These are phyloP conservation scores for Exophiala bonariae DNA, from an alignment of 2,329 filamentous ascomycete genomes.

Conservation along the genomic window DNA sequence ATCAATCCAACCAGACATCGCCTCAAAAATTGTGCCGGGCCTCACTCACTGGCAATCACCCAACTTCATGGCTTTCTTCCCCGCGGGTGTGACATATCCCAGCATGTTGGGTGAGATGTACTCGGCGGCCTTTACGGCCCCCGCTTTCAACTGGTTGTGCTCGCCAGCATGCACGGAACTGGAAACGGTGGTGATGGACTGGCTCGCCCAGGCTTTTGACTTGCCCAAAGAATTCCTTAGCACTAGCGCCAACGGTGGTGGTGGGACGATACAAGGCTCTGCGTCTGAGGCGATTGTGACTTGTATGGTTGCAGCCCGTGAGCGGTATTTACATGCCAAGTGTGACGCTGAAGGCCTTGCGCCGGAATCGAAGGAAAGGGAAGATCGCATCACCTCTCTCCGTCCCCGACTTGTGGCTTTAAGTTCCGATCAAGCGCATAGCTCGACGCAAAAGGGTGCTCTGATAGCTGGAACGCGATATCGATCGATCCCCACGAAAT, in stretches of 20 bases:
- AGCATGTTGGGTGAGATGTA: slow-evolving; percentile 90
- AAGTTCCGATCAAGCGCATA: slow-evolving; percentile 77
- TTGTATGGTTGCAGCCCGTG: slow-evolving; percentile 81
- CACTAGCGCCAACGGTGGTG: slow-evolving; percentile 64
- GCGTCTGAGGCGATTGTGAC: slow-evolving; percentile 86
- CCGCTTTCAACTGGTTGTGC: slow-evolving; percentile 97
- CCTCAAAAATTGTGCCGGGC: slow-evolving; percentile 83
- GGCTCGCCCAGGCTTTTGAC: slow-evolving; percentile 74
- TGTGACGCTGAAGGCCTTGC: slow-evolving; percentile 51
- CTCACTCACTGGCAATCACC: slow-evolving; percentile 94
- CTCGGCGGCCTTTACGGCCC: slow-evolving; percentile 80
- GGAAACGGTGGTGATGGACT: slow-evolving; percentile 90
- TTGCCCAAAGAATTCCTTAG: slow-evolving; percentile 75
- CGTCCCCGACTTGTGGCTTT: slow-evolving; percentile 75
- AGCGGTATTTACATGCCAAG: slow-evolving; percentile 69
- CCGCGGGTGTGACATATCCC: slow-evolving; percentile 77
- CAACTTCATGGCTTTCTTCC: slow-evolving; percentile 96
- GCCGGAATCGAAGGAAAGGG: slow-evolving; percentile 56
- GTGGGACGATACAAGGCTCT: slow-evolving; percentile 91
- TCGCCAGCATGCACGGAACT: slow-evolving; percentile 89
- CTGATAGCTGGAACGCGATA: slow-evolving; percentile 84
- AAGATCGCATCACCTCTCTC: slow-evolving; percentile 68
- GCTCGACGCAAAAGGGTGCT: slow-evolving; percentile 82
- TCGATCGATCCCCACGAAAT: slow-evolving; percentile 63
- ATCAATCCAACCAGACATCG: slow-evolving; percentile 79